A percentile compares a stretch with the other conserved stretches of the same genome.
Conservation (phyloP, 352 stramenopile species). For the Phytopythium oedochilum region DNA sequence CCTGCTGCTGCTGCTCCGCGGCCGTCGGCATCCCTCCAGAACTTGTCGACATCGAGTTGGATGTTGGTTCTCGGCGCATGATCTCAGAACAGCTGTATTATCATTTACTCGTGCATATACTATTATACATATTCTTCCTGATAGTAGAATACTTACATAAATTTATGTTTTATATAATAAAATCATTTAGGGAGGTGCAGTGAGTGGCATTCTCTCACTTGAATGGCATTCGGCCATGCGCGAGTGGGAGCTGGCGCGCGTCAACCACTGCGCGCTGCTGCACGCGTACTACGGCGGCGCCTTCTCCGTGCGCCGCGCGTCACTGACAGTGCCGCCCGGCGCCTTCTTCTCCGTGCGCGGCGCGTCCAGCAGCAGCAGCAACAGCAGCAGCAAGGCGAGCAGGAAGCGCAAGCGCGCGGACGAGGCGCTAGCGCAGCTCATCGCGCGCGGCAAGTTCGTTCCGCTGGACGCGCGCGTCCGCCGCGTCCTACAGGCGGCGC, state of each 20-base stretch:
- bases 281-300: slow-evolving; percentile 46
- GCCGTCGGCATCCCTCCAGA: neutral
- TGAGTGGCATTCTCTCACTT: too few relatives aligned
- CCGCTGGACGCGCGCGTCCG: slow-evolving; percentile 21
- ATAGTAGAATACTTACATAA: too few relatives aligned
- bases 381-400: slow-evolving; percentile 1
- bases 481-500: slow-evolving; percentile 14
- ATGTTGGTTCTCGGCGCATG: too few relatives aligned
- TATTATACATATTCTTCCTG: too few relatives aligned
- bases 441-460: slow-evolving; percentile 44
- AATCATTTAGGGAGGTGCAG: too few relatives aligned
- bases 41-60: too few relatives aligned
- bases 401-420: slow-evolving; percentile 36
- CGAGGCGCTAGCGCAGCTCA: slow-evolving; percentile 31
- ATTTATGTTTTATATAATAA: too few relatives aligned
- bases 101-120: too few relatives aligned
- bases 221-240: too few relatives aligned
- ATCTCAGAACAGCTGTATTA: too few relatives aligned
- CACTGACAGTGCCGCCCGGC: slow-evolving; percentile 23
- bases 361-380: slow-evolving; percentile 6
- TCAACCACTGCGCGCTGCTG: slow-evolving; percentile 47
- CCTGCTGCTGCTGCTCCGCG: too few relatives aligned
- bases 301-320: slow-evolving; percentile 19
- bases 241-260: slow-evolving; percentile 14
- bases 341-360: slow-evolving; percentile 12